These are phyloP conservation scores for Fraxinus anomala DNA, from an alignment of 257 asterid species.

Conservation along the genomic window DNA sequence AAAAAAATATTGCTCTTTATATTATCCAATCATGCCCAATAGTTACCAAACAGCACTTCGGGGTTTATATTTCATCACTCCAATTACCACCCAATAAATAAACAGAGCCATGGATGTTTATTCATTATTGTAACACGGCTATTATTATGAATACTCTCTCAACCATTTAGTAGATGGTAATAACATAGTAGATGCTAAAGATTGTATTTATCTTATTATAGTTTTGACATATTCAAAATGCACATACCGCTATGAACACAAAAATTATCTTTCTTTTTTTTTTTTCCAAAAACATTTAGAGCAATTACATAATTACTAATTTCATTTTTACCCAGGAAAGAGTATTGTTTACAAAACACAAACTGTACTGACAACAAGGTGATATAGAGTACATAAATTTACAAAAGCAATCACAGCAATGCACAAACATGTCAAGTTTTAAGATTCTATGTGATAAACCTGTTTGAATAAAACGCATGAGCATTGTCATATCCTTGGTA, in stretches of 20 bases:
- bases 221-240: neutral
- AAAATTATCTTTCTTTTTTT: too few species aligned
- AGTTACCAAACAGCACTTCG: too few species aligned
- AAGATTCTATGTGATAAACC: constrained; percentile 38
- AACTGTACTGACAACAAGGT: neutral
- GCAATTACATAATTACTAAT: neutral
- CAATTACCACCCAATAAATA: neutral
- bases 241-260: neutral
- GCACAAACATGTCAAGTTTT: neutral
- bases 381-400: too few species aligned
- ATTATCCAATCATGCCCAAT: too few species aligned
- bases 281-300: neutral
- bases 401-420: too few species aligned
- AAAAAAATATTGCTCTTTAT: too few species aligned
- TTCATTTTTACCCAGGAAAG: neutral
- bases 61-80: neutral
- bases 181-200: neutral
- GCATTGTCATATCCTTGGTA: constrained; percentile 65
- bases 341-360: neutral
- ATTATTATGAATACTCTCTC: too few species aligned
- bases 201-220: neutral
- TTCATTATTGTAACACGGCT: too few species aligned
- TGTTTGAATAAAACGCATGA: constrained; percentile 60
- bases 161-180: neutral
- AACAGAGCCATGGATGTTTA: neutral